These are phyloP conservation scores for Pycnococcus provasolii DNA, from an alignment of 139 green algal genomes.

Conservation along the genomic window DNA sequence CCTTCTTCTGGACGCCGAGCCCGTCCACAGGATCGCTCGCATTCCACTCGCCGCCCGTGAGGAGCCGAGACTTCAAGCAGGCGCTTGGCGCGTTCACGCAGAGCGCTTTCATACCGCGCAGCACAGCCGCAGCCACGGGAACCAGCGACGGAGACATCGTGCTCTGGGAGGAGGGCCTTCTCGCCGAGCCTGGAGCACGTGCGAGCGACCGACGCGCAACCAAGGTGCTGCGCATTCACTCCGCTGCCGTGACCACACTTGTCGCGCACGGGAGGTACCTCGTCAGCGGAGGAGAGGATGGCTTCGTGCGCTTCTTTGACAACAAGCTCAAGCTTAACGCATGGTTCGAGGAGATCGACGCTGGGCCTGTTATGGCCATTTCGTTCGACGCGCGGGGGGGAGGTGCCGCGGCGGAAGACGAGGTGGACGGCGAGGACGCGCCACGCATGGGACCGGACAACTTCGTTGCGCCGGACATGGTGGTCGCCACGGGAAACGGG, in stretches of 20 bases:
- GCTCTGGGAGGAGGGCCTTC: neutral
- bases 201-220: constrained; percentile 42
- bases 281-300: constrained; percentile 47
- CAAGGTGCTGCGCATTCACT: constrained; percentile 68
- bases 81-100: constrained; percentile 47
- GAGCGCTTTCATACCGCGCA: constrained; percentile 48
- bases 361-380: constrained; percentile 31
- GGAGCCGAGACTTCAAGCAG: constrained; percentile 55
- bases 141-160: neutral
- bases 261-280: constrained; percentile 38
- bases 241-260: constrained; percentile 43
- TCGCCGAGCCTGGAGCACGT: constrained; percentile 37
- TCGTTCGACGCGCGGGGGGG: constrained; percentile 5
- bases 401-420: neutral
- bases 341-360: constrained; percentile 71
- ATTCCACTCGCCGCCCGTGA: constrained; percentile 52
- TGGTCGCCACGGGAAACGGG: constrained; percentile 23
- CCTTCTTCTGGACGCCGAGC: constrained; percentile 52
- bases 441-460: neutral
- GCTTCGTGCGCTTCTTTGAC: constrained; percentile 66
- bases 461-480: constrained; percentile 24
- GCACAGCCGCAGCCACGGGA: constrained; percentile 17
- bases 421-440: neutral
- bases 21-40: constrained; percentile 30
- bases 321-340: constrained; percentile 52